These are phyloP conservation scores for Podila horticola DNA, from an alignment of 192 early-diverging fungal genomes.

Conservation along the genomic window DNA sequence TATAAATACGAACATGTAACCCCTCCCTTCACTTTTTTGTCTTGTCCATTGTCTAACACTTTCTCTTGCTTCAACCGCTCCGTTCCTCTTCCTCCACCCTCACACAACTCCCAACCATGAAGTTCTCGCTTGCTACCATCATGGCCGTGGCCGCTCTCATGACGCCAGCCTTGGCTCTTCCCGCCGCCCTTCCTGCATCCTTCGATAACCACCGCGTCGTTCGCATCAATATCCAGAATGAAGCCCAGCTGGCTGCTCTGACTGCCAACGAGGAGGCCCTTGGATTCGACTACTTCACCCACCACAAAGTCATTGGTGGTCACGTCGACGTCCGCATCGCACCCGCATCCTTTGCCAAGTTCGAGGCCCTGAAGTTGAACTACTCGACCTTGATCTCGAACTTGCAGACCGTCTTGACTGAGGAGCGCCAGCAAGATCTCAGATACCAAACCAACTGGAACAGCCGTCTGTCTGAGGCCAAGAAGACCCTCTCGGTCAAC, in stretches of 20 bases:
- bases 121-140: slow-evolving; percentile 37
- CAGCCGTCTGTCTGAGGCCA: slow-evolving; percentile 3
- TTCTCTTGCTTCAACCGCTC: no score
- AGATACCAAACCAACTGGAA: slow-evolving; percentile 21
- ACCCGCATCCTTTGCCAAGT: slow-evolving; percentile 26
- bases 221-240: slow-evolving; percentile 41
- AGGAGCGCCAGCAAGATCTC: slow-evolving; percentile 40
- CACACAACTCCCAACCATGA: slow-evolving; percentile 8
- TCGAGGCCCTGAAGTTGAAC: slow-evolving; percentile 33
- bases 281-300: slow-evolving; percentile 39
- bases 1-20: no score
- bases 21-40: no score
- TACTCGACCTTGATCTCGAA: slow-evolving; percentile 55
- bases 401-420: slow-evolving; percentile 57
- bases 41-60: no score
- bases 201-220: slow-evolving; percentile 54
- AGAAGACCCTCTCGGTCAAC: background rate
- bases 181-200: slow-evolving; percentile 10
- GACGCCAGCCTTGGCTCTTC: slow-evolving; percentile 6
- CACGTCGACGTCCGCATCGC: slow-evolving; percentile 48
- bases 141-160: slow-evolving; percentile 24
- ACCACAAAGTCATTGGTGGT: slow-evolving; percentile 38
- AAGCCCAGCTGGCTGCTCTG: slow-evolving; percentile 31
- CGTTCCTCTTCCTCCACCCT: no score
- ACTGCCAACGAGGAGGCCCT: slow-evolving; percentile 19